A percentile compares a stretch with the other conserved stretches of the same genome.
Conservation (phyloP, 441 rosid species). For the Arabidopsis hybrid region DNA sequence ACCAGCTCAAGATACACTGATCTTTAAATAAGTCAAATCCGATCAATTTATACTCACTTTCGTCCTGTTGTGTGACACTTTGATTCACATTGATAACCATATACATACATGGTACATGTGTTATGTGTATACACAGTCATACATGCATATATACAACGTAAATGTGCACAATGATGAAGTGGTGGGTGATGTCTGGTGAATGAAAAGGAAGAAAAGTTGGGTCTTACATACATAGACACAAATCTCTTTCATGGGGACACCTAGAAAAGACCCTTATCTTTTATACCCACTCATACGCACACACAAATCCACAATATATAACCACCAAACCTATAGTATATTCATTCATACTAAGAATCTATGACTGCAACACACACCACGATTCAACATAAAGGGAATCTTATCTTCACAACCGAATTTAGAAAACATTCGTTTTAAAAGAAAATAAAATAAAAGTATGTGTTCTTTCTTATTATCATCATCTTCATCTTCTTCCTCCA, state of each 20-base stretch:
- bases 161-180: slow-evolving; percentile 11
- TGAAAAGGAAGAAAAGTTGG: slow-evolving; percentile 10
- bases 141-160: background rate
- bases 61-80: background rate
- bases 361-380: slow-evolving; percentile 27
- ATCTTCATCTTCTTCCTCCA: background rate
- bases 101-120: background rate
- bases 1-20: background rate
- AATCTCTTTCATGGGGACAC: slow-evolving; percentile 7
- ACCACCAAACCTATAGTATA: slow-evolving; percentile 38
- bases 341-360: slow-evolving; percentile 32
- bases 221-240: slow-evolving; percentile 12
- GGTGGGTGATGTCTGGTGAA: slow-evolving; percentile 25
- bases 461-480: background rate
- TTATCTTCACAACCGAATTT: slow-evolving; percentile 18
- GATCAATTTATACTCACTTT: background rate
- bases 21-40: too few species aligned
- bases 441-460: background rate
- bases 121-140: background rate
- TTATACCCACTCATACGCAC: slow-evolving; percentile 31
- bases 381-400: slow-evolving; percentile 14
- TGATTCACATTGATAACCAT: background rate
- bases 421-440: background rate
- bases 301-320: slow-evolving; percentile 31
- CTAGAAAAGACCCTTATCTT: slow-evolving; percentile 24